phyloP scores from a whole-genome alignment of 106 monocot genomes.

The Acorus calamus region DNA sequence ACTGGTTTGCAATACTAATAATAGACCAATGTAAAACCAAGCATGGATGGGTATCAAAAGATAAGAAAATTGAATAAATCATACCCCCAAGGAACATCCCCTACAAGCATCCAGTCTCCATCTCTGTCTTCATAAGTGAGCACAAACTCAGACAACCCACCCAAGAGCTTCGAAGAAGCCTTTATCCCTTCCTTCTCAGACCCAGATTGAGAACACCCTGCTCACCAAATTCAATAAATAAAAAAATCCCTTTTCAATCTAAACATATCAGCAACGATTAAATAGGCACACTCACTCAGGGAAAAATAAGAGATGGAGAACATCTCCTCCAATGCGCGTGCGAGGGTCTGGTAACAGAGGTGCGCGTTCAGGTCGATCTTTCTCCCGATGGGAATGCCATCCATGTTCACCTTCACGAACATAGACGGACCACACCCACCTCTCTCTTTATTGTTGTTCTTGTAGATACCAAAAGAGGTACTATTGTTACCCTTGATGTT shows the following conservation, averaged over 20 bases:
- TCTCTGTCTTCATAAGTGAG: conserved; percentile 93
- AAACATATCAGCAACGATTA: neutral
- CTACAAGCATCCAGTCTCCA: conserved; percentile 97
- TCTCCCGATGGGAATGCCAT: conserved; percentile 86
- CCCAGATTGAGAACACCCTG: neutral
- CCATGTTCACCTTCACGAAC: conserved; percentile 91
- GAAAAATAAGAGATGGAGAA: conserved; percentile 10
- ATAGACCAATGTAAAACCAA: neutral
- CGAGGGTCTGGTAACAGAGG: conserved; percentile 52
- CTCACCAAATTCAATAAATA: neutral
- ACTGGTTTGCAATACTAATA: too few relatives aligned
- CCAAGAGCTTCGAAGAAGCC: conserved; percentile 37
- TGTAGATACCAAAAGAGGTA: conserved; percentile 7
- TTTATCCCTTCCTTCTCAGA: conserved; percentile 26
- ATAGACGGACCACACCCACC: conserved; percentile 1
- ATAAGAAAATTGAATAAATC: neutral
- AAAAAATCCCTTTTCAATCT: neutral
- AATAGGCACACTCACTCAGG: neutral
- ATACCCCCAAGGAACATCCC: conserved; percentile 98
- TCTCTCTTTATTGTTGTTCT: conserved; percentile 2
- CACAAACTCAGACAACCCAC: conserved; percentile 65
- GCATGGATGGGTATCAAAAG: neutral
- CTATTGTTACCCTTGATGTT: conserved; percentile 2
- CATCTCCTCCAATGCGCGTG: conserved; percentile 60
- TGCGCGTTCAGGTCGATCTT: conserved; percentile 72